Evolutionary conservation across 2,329 filamentous ascomycete species (phyloP), one percentile per base, ranked within the genome.

Genomic region (Colletotrichum limetticola): DNA sequence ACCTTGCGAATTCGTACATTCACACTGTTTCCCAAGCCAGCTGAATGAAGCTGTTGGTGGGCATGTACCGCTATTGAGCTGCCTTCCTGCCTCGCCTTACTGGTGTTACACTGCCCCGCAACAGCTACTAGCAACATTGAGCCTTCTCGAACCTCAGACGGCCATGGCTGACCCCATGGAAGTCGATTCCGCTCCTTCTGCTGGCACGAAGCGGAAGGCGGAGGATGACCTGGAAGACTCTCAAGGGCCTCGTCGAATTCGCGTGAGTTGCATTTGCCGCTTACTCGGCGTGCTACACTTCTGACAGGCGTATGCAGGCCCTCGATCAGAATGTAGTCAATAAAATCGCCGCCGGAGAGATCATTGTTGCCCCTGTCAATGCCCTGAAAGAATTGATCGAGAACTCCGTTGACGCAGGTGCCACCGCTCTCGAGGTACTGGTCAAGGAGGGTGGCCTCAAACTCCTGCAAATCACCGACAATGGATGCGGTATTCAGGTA

Each of bases 311-410:
- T 19, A 19, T 59, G 32, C 67, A 97, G 92, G 93, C 96, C 16
- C 89, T 99, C 30, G 94, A 97, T 78, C 92, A 94, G 75, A 93
- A 97, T 84, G 97, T 99, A 26, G 94, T 99, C 76, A 99, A 98
- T 86, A 99, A 98, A 82, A 99, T 99, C 77, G 97, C 97, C 1
- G 97, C 97, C 0, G 97, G 97, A 24, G 97, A 99, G 82, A 99
- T 99, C 78, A 99, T 99, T 74, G 95, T 99, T 61, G 96, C 97
- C 2, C 97, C 97, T 0, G 95, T 98, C 32, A 95, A 99, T 82
- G 97, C 97, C 3, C 84, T 99, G 70, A 99, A 99, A 83, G 97
- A 99, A 81, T 86, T 99, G 62, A 95, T 99, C 14, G 97, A 99
- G 82, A 99, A 99, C 78, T 93, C 97, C 4, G 95, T 99, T 19